Evolutionary conservation across 208 protist genomes (phyloP), one percentile per base, ranked within the genome.

Genomic region (Trypanosoma lewisi): DNA sequence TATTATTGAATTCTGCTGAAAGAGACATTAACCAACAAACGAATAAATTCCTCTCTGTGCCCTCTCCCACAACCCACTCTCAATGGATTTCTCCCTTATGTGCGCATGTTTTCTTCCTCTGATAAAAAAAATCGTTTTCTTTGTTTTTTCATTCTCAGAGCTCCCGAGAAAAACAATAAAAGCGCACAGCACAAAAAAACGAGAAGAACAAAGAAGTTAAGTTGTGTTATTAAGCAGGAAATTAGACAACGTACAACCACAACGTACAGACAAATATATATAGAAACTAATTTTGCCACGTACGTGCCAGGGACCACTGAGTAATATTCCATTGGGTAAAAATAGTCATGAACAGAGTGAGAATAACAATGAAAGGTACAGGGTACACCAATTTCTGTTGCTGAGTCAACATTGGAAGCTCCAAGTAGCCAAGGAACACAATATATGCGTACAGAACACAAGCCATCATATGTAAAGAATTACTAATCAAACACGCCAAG

Each of bases 361-460:
- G 23, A 5, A 83, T 39, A 8, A 83, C 64, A n/a, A 95, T 53
- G 27, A 80, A 12, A 9, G 80, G 80, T 25, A 92, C 75, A 2
- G 95, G 95, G 63, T 97, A 97, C 30, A 96, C 82, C n/a, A 97
- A 77, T 21, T 70, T 74, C 36, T 96, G 81, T 55, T 97, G 93
- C 9, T 85, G 79, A 31, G 71, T 68, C 2, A 98, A 67, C 44
- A 88, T 87, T 2, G 95, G 92, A n/a, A 98, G 75, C 42, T 95
- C 94, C 37, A 95, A 59, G 62, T 95, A 98, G 45, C 94, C 96
- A 21, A 95, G 60, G 74, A 97, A 98, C 0, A 91, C 78, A 61
- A 87, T 88, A 78, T 98, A 97, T 27, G 88, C 54, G 67, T 98
- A 98, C 37, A 81, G 75, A 0, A 73, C 57, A 33, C 64, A 69